A percentile compares a stretch with the other conserved stretches of the same genome.
Conservation (phyloP, 352 stramenopile genomes). For the Saprolegnia diclina region DNA sequence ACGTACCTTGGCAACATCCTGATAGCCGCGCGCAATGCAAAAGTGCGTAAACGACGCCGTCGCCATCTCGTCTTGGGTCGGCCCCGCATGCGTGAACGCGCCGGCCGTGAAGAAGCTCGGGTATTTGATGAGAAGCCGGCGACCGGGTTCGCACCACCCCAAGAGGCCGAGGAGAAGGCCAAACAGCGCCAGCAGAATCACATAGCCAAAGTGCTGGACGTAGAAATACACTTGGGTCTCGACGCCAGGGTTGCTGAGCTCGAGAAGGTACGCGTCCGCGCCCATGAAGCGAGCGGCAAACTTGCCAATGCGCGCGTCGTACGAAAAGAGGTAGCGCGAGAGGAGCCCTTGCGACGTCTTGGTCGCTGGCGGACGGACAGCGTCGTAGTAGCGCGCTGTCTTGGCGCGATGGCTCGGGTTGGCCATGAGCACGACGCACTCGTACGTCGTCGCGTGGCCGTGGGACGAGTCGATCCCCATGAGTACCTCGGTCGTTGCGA, state of each 20-base stretch:
- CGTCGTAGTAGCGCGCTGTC: not conserved
- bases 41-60: not conserved
- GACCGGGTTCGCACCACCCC: conserved; percentile 1
- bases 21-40: conserved; percentile 15
- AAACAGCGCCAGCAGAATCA: not conserved
- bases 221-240: not conserved
- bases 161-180: not conserved
- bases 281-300: conserved; percentile 3
- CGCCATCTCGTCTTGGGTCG: conserved; percentile 1
- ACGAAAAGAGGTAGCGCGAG: not conserved
- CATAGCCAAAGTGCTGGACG: not conserved
- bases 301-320: not conserved
- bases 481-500: conserved; percentile 3
- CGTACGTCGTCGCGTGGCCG: conserved; percentile 23
- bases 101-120: conserved; percentile 21
- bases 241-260: not conserved
- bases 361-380: not conserved
- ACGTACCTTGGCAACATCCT: not conserved
- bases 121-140: conserved; percentile 20
- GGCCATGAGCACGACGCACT: conserved; percentile 20
- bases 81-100: conserved; percentile 16
- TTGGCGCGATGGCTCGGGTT: not conserved
- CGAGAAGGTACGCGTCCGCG: not conserved
- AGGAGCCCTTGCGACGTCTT: not conserved
- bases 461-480: not conserved